A percentile compares a stretch with the other conserved stretches of the same genome.
Conservation (phyloP, 2,329 filamentous ascomycete species). For the Aspergillus sp. region DNA sequence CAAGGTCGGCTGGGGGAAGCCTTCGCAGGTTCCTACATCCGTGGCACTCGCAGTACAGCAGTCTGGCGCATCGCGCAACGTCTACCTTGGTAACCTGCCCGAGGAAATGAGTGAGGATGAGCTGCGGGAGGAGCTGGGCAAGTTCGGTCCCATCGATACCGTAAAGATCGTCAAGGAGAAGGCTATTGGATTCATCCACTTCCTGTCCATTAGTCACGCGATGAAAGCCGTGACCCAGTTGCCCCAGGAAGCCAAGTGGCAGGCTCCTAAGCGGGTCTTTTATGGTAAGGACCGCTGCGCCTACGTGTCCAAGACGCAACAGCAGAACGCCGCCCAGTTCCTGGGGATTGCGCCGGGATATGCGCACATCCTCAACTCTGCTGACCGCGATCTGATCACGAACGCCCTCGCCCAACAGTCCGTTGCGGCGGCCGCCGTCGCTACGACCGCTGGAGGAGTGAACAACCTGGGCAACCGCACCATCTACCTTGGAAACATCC, state of each 20-base stretch:
- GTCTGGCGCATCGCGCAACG: constrained; percentile 91
- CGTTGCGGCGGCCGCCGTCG: constrained; percentile 90
- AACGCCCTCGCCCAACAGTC: constrained; percentile 96
- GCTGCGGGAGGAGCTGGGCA: constrained; percentile 86
- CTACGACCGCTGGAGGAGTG: constrained; percentile 90
- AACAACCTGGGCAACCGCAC: constrained; percentile 97
- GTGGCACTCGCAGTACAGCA: constrained; percentile 97
- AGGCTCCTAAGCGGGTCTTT: constrained; percentile 88
- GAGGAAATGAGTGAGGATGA: constrained; percentile 90
- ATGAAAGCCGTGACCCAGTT: constrained; percentile 97
- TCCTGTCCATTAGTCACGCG: constrained; percentile 92
- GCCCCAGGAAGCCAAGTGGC: constrained; percentile 95
- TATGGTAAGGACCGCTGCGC: constrained; percentile 98
- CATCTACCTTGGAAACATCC: constrained; percentile 97
- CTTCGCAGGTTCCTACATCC: constrained; percentile 93
- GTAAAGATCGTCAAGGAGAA: constrained; percentile 98
- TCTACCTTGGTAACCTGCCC: constrained; percentile 87
- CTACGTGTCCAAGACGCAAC: constrained; percentile 98
- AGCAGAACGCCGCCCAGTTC: constrained; percentile 98
- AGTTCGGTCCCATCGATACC: constrained; percentile 94
- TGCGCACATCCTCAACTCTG: constrained; percentile 90
- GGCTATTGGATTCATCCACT: constrained; percentile 95
- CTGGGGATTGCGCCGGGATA: constrained; percentile 95
- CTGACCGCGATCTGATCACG: constrained; percentile 92
- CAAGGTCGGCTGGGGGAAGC: constrained; percentile 99